Conservation (phyloP, 768 basidiomycete species). For the Amanita inopinata region DNA sequence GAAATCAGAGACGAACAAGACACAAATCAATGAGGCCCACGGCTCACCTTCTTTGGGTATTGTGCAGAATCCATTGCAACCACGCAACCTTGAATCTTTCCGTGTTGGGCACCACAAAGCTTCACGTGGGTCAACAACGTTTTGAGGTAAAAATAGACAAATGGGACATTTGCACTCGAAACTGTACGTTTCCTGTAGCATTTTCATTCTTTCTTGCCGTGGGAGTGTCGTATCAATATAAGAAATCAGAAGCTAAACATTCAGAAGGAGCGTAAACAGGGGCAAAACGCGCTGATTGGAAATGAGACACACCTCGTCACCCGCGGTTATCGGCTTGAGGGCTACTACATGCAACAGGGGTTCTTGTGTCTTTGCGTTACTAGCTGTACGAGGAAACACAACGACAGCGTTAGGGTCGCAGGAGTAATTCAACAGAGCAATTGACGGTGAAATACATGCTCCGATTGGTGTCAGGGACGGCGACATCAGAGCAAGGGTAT, state of each 20-base stretch:
- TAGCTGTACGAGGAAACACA: slow-evolving; percentile 67
- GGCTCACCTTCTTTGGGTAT: slow-evolving; percentile 51
- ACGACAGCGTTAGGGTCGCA: slow-evolving; percentile 84
- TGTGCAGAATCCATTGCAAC: slow-evolving; percentile 54
- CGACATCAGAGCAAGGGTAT: slow-evolving; percentile 80
- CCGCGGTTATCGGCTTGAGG: slow-evolving; percentile 48
- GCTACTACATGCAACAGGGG: slow-evolving; percentile 68
- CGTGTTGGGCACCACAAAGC: slow-evolving; percentile 57
- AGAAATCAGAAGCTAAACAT: slow-evolving; percentile 57
- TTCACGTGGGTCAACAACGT: slow-evolving; percentile 58
- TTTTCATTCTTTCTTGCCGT: slow-evolving; percentile 35
- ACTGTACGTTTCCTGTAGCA: slow-evolving; percentile 64
- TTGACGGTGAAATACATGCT: slow-evolving; percentile 67
- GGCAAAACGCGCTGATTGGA: not conserved
- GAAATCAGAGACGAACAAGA: too few species aligned
- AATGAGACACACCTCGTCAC: slow-evolving; percentile 53
- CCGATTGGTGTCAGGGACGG: slow-evolving; percentile 76
- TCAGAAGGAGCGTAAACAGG: not conserved
- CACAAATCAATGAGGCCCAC: too few species aligned
- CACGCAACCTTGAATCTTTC: not conserved
- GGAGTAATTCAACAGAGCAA: slow-evolving; percentile 83
- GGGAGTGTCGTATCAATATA: slow-evolving; percentile 85
- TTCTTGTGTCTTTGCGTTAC: slow-evolving; percentile 28
- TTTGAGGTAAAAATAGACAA: slow-evolving; percentile 29
- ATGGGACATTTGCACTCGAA: slow-evolving; percentile 66